Evolutionary conservation across 1,284 basidiomycete species (phyloP).

Genomic region (Phaffia rhodozyma): DNA sequence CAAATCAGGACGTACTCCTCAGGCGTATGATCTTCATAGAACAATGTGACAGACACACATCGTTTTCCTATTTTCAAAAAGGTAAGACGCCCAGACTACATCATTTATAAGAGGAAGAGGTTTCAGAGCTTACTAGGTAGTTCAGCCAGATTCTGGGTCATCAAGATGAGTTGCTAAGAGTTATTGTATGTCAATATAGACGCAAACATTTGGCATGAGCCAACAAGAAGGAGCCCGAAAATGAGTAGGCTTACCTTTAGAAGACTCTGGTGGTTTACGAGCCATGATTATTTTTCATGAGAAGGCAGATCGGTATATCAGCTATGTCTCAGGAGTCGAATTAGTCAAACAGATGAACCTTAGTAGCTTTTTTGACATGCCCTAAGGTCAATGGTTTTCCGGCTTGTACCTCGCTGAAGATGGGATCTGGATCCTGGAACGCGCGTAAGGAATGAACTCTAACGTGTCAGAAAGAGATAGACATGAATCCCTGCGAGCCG

Average conservation of each 20-base stretch:
- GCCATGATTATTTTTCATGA: too few species aligned
- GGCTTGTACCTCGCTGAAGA: too few species aligned
- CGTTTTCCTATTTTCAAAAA: conserved; percentile 6
- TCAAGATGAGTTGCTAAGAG: conserved; percentile 11
- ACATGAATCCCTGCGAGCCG: background rate
- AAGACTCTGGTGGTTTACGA: background rate
- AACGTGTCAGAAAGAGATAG: too few species aligned
- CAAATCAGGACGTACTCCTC: conserved; percentile 1
- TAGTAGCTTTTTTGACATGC: background rate
- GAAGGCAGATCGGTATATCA: too few species aligned
- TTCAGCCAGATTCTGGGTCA: conserved; percentile 15
- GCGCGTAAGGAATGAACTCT: background rate
- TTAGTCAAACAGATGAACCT: background rate
- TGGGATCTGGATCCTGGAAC: background rate
- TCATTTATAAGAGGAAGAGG: background rate
- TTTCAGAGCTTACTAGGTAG: conserved; percentile 1
- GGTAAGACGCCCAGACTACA: background rate
- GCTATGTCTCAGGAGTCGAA: background rate
- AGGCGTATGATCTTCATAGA: conserved; percentile 10
- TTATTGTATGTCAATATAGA: too few species aligned
- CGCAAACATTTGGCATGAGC: too few species aligned
- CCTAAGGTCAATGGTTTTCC: too few species aligned
- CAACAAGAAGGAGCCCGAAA: background rate
- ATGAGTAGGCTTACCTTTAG: background rate
- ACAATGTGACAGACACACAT: conserved; percentile 13